Base-by-base conservation (phyloP, 345 rosid species). In the Psidium friedrichsthalianum region DNA sequence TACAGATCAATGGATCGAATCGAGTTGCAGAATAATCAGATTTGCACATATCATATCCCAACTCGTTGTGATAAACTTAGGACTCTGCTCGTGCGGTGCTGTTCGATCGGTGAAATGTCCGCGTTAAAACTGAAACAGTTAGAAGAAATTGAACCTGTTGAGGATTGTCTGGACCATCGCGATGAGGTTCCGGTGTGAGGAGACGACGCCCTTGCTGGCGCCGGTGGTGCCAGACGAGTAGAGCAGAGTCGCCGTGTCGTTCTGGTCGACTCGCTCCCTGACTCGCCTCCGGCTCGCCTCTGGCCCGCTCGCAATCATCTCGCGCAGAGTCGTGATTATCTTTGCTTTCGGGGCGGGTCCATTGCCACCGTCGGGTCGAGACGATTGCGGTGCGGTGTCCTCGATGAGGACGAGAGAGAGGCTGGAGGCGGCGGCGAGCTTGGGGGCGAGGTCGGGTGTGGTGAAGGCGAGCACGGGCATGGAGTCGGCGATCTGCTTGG, bases 161-260 rank as follows among this genome's bases (percentile, higher is more conserved):
- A 90, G 57, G 29, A 91, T 51, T 1, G 88, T 89, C 80, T 93
- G 89, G 44, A 92, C 97, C 94, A 92, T 88, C 0, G 97, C 94
- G 64, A 95, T 95, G 42, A 95, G 84, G 87, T 90, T 95, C 3
- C 92, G 86, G 87, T 97, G 99, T 7, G 95, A 93, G 58, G 97
- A 85, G 36, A 93, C 92, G 85, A 97, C 98, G 3, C 99, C 98
- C 80, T 97, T 97, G 87, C 98, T 97, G 16, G 85, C 93, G 58
- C 99, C 98, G 51, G 98, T 95, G 32, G 99, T 97, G 44, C 99
- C 98, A 6, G 99, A 97, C 3, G 98, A 97, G 91, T 95, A 97
- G 18, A 97, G 94, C 24, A 97, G 90, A 49, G 95, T 93, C 27
- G 98, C 98, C 27, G 95, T 92, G 89, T 97, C 98, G 57, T 95